These are phyloP conservation scores for Bipolaris victoriae DNA, from an alignment of 2,329 filamentous ascomycete species.

Conservation along the genomic window DNA sequence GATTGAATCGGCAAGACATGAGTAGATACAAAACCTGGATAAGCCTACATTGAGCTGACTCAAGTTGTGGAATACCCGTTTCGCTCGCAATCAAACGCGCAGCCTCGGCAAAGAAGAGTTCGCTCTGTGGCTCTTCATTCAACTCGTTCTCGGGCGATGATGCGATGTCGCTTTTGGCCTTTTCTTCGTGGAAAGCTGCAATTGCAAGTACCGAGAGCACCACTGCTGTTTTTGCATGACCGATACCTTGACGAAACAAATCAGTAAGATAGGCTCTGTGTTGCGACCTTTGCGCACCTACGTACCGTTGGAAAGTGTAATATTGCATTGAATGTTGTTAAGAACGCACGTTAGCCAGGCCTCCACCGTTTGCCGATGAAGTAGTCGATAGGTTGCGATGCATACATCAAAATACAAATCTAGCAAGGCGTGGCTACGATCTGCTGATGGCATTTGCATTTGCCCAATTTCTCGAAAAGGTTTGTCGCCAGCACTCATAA, in stretches of 20 bases:
- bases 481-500: conserved; percentile 60
- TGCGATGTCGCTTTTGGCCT: conserved; percentile 34
- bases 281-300: not conserved
- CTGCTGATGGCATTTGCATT: conserved; percentile 22
- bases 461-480: conserved; percentile 52
- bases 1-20: conserved; percentile 63
- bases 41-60: conserved; percentile 62
- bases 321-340: conserved; percentile 16
- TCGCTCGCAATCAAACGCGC: conserved; percentile 53
- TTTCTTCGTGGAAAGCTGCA: conserved; percentile 55
- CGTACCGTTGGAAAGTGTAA: conserved; percentile 50
- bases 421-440: conserved; percentile 47
- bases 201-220: conserved; percentile 52
- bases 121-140: conserved; percentile 37
- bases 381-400: conserved; percentile 63
- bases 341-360: conserved; percentile 48
- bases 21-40: conserved; percentile 64
- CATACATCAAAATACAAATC: conserved; percentile 64
- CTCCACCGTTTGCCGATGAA: conserved; percentile 61
- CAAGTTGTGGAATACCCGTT: conserved; percentile 59
- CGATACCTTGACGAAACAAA: conserved; percentile 13
- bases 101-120: conserved; percentile 51
- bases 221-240: conserved; percentile 53
- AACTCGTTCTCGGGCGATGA: conserved; percentile 36
- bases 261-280: not conserved